Percentiles rank a stretch among this genome's conserved stretches.
Evolutionary conservation across 768 basidiomycete genomes (phyloP).

Genomic region (Collybiopsis confluens): DNA sequence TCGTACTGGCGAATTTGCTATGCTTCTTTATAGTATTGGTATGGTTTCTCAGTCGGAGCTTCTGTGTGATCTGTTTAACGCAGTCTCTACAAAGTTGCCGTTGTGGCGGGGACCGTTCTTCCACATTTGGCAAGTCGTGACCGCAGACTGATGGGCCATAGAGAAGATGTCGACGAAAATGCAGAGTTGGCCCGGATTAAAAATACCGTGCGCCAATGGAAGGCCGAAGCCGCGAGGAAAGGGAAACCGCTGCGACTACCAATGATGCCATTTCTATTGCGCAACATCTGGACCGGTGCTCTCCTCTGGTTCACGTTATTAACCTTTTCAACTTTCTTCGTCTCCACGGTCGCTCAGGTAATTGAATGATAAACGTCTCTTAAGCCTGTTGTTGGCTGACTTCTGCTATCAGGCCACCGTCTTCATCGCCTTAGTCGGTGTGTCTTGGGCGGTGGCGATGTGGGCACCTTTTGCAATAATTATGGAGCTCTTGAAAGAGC

Average conservation of each 20-base stretch:
- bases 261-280: conserved; percentile 83
- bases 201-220: conserved; percentile 74
- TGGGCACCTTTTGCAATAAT: conserved; percentile 98
- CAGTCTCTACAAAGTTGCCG: conserved; percentile 57
- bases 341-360: conserved; percentile 72
- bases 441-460: conserved; percentile 97
- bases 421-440: conserved; percentile 80
- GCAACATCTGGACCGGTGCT: conserved; percentile 92
- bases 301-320: conserved; percentile 75
- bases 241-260: conserved; percentile 78
- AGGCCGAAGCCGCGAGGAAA: conserved; percentile 72
- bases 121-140: conserved; percentile 83
- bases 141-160: conserved; percentile 68
- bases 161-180: conserved; percentile 70
- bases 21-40: conserved; percentile 91
- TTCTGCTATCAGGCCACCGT: conserved; percentile 65
- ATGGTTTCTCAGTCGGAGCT: conserved; percentile 14
- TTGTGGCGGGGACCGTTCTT: conserved; percentile 73
- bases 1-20: conserved; percentile 79
- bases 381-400: background rate
- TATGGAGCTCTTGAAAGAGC: conserved; percentile 90
- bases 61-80: background rate
- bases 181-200: conserved; percentile 68
- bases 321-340: conserved; percentile 83
- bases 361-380: conserved; percentile 9